Percentiles rank a stretch among this genome's conserved stretches.
Evolutionary conservation across 441 rosid species (phyloP).

Genomic region (Euphorbia schlechtendalii): DNA sequence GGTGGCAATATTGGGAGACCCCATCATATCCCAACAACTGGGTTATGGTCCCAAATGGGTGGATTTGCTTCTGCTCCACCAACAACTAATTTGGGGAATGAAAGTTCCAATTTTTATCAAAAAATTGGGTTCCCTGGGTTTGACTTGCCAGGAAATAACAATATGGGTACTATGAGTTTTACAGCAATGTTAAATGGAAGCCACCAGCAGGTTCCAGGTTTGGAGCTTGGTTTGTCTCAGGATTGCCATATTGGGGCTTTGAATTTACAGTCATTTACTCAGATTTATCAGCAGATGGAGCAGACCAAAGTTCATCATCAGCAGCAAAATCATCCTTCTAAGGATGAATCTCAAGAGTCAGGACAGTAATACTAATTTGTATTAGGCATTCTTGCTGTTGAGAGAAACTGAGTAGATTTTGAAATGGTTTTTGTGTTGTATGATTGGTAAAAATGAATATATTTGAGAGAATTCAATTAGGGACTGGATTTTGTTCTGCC

Average conservation of each 20-base stretch:
- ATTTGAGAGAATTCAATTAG: conserved; percentile 27
- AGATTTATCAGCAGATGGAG: conserved; percentile 91
- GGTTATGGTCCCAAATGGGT: conserved; percentile 64
- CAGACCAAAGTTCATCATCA: conserved; percentile 50
- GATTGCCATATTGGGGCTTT: conserved; percentile 80
- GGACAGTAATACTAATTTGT: conserved; percentile 40
- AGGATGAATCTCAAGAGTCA: conserved; percentile 81
- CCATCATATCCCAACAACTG: conserved; percentile 43
- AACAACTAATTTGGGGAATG: conserved; percentile 45
- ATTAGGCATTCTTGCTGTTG: conserved; percentile 38
- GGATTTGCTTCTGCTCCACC: conserved; percentile 53
- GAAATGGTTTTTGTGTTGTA: conserved; percentile 33
- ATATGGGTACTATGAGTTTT: conserved; percentile 69
- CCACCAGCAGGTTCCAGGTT: conserved; percentile 68
- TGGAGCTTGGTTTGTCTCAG: conserved; percentile 89
- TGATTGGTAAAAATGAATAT: conserved; percentile 24
- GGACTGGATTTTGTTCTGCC: conserved; percentile 35
- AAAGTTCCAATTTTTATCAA: conserved; percentile 43
- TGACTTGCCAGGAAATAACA: conserved; percentile 53
- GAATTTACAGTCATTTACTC: conserved; percentile 62
- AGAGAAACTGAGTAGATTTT: no score
- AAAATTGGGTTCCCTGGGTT: conserved; percentile 71
- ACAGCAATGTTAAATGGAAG: conserved; percentile 54
- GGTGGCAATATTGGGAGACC: conserved; percentile 62
- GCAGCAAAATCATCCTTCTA: conserved; percentile 48